Evolutionary conservation across 2,329 filamentous ascomycete genomes (phyloP), one percentile per base, ranked within the genome.

Genomic region (Hypoxylon sp.): DNA sequence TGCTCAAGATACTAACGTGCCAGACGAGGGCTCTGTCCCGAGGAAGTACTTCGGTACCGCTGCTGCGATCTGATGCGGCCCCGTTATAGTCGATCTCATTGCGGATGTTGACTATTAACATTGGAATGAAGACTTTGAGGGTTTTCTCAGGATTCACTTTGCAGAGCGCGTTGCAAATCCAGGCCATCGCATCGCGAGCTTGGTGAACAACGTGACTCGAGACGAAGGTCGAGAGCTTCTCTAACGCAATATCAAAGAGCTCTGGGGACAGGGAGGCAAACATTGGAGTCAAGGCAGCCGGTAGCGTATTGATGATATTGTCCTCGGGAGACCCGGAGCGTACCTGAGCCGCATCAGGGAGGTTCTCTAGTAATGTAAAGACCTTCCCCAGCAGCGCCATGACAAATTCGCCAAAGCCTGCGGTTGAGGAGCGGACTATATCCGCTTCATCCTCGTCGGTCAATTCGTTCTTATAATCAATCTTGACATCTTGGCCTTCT

Each of bases 11-110:
- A 78, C 93, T 97, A 64, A 98, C 88, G 75, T 98, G 93, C 96
- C 96, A 99, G 0, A 99, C 94, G 14, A 99, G 82, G 3, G 93
- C 96, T 57, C 96, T 87, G 77, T 99, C 96, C 70, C 96, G 88
- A 7, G 96, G 96, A 16, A 99, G 84, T 44, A 98, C 93, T 78
- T 99, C 96, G 0, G 92, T 92, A 18, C 96, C 96, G 58, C 93
- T 97, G 60, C 93, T 98, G 72, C 96, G 88, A 61, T 96, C 96
- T 1, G 95, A 98, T 1, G 95, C 96, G 18, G 96, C 96, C 51
- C 95, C 93, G 76, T 98, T 99, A 78, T 95, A 93, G 74, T 97
- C 94, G 70, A 99, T 99, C 78, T 99, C 96, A 65, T 93, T 97
- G 67, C 94, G 92, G 70, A 99, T 99, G 60, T 93, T 94, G 76